Conservation (phyloP, 2,329 filamentous ascomycete species). For the Pseudogymnoascus destructans region DNA sequence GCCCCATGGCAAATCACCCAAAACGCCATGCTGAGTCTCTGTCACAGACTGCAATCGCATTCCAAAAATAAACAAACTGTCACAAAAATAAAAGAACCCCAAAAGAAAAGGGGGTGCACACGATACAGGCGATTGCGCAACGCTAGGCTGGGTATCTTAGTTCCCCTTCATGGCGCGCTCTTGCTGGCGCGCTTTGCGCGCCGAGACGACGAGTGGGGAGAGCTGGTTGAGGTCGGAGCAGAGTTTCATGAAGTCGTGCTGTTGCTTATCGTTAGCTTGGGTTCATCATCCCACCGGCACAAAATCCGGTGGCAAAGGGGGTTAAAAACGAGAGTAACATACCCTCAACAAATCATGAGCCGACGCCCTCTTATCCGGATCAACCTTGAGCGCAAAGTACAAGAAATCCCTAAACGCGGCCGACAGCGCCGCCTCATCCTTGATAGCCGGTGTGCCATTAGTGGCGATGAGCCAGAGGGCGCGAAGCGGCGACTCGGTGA, state of each 20-base stretch:
- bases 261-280: constrained; percentile 19
- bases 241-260: constrained; percentile 71
- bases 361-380: constrained; percentile 91
- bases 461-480: constrained; percentile 94
- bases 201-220: constrained; percentile 75
- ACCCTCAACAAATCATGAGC: constrained; percentile 89
- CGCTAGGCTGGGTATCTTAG: constrained; percentile 9
- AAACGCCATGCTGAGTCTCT: constrained; percentile 6
- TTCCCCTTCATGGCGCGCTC: constrained; percentile 61
- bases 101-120: background rate
- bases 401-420: constrained; percentile 82
- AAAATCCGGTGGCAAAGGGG: background rate
- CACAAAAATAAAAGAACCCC: background rate
- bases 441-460: constrained; percentile 88
- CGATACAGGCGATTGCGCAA: background rate
- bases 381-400: constrained; percentile 85
- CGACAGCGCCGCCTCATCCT: constrained; percentile 75
- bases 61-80: background rate
- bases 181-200: constrained; percentile 70
- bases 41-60: constrained; percentile 3
- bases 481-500: constrained; percentile 86
- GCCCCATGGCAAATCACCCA: background rate
- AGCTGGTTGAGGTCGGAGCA: constrained; percentile 65
- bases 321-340: constrained; percentile 30
- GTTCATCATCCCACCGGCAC: constrained; percentile 11